Evolutionary conservation across 306 rosid genomes (phyloP).

Genomic region (Prunus campanulata): DNA sequence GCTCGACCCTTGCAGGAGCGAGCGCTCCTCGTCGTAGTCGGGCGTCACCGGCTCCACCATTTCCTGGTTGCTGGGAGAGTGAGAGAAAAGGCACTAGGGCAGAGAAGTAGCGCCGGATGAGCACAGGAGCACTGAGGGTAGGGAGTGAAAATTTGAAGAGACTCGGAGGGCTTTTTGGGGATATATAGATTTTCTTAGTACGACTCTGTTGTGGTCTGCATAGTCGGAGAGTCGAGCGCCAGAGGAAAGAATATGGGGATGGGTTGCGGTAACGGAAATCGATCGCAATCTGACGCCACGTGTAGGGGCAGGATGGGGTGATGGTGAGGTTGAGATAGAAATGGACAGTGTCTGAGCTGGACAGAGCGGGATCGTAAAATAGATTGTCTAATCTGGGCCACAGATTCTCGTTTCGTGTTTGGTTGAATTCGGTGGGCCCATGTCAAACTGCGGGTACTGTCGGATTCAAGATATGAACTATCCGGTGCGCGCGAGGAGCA

Average conservation of each 20-base stretch:
- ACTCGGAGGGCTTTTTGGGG: neutral
- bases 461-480: too few species aligned
- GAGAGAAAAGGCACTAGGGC: neutral
- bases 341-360: neutral
- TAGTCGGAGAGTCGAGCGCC: conserved; percentile 21
- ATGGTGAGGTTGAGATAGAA: neutral
- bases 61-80: conserved; percentile 4
- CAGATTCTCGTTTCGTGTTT: conserved; percentile 9
- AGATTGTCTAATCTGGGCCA: neutral
- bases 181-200: neutral
- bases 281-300: neutral
- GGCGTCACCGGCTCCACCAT: conserved; percentile 49
- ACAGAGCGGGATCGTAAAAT: neutral
- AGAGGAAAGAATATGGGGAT: neutral
- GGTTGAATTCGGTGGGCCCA: too few species aligned
- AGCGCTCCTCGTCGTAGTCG: conserved; percentile 50
- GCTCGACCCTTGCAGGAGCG: conserved; percentile 44
- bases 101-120: neutral
- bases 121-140: neutral
- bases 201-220: conserved; percentile 14
- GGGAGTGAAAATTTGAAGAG: neutral
- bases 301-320: conserved; percentile 15
- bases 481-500: too few species aligned
- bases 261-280: neutral
- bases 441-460: too few species aligned